These are phyloP conservation scores for Euphorbia peplus DNA, from an alignment of 345 rosid species.

Conservation along the genomic window DNA sequence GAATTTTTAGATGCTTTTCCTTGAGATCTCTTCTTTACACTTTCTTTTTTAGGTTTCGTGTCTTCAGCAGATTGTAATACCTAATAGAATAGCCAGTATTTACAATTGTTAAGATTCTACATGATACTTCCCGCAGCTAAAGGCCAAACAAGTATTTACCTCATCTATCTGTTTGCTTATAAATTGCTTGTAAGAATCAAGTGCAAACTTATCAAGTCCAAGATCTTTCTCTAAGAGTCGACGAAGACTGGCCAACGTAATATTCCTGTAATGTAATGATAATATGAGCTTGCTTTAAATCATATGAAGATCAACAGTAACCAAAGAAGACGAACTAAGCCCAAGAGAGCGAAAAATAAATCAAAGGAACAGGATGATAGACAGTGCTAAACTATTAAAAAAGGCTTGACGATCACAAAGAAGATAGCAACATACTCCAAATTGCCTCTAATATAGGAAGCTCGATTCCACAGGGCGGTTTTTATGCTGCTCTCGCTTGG, in stretches of 20 bases:
- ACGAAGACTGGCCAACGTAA: constrained; percentile 80
- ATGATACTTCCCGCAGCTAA: constrained; percentile 5
- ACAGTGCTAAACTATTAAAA: neutral
- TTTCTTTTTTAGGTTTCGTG: constrained; percentile 46
- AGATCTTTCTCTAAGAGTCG: constrained; percentile 87
- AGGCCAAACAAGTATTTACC: constrained; percentile 34
- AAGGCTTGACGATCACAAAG: neutral
- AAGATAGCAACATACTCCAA: constrained; percentile 50
- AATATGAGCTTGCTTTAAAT: constrained; percentile 5
- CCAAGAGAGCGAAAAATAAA: neutral
- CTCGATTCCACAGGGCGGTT: constrained; percentile 57
- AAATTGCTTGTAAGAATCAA: constrained; percentile 69
- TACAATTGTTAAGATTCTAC: constrained; percentile 6
- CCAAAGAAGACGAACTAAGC: neutral
- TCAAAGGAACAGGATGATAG: neutral
- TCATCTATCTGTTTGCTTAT: constrained; percentile 59
- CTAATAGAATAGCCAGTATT: constrained; percentile 28
- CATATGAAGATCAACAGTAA: neutral
- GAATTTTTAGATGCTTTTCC: constrained; percentile 38
- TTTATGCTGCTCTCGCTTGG: constrained; percentile 45
- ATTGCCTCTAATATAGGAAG: constrained; percentile 59
- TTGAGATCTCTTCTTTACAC: constrained; percentile 31
- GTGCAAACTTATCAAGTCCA: constrained; percentile 49
- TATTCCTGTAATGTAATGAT: constrained; percentile 40
- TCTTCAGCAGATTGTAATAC: constrained; percentile 41